These are phyloP conservation scores for Diophrys appendiculata DNA, from an alignment of 73 alveolate species.

Conservation along the genomic window DNA sequence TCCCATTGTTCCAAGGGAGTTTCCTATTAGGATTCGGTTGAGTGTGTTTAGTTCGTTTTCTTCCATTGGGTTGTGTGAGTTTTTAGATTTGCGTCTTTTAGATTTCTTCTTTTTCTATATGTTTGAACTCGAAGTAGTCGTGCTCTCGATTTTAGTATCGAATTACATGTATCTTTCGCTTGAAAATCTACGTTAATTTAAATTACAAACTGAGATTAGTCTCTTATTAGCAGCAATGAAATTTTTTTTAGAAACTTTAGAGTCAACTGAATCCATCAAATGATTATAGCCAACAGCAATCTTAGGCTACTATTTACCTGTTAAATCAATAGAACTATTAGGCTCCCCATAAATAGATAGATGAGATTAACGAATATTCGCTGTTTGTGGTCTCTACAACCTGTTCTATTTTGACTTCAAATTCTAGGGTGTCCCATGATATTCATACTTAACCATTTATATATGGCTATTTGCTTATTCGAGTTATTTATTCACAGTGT, in stretches of 20 bases:
- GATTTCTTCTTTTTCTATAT: too few species aligned
- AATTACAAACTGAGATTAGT: not conserved
- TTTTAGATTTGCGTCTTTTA: not conserved
- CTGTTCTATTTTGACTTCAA: too few species aligned
- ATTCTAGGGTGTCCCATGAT: too few species aligned
- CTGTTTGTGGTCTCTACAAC: too few species aligned
- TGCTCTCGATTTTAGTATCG: not conserved
- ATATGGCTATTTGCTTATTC: too few species aligned
- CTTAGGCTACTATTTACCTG: too few species aligned
- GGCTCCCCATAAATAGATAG: not conserved
- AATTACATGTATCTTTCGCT: not conserved
- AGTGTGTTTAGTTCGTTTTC: not conserved
- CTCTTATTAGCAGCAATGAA: not conserved
- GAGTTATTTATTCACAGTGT: not conserved
- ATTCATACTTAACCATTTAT: too few species aligned
- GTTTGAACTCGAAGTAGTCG: too few species aligned
- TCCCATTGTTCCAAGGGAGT: not conserved
- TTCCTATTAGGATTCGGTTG: not conserved
- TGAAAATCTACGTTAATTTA: not conserved
- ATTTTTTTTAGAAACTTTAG: too few species aligned
- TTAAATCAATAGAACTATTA: too few species aligned
- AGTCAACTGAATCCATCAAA: not conserved
- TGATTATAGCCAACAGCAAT: not conserved
- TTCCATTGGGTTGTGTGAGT: not conserved
- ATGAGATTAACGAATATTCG: not conserved